These are phyloP conservation scores for Fusarium luffae DNA, from an alignment of 2,329 filamentous ascomycete genomes.

Conservation along the genomic window DNA sequence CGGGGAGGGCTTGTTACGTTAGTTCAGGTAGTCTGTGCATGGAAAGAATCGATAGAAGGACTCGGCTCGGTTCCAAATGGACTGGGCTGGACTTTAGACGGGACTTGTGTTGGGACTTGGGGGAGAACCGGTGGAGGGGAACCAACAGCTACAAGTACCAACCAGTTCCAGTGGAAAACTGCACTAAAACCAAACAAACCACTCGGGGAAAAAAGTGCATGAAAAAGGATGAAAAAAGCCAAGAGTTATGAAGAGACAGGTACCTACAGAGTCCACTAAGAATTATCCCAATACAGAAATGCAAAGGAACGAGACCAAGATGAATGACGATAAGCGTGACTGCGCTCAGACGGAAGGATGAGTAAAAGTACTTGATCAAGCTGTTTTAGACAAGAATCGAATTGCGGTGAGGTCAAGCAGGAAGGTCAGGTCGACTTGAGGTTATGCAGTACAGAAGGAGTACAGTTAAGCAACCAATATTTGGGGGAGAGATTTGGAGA, in stretches of 20 bases:
- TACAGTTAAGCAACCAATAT: background rate
- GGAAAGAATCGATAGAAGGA: constrained; percentile 12
- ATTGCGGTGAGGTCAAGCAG: constrained; percentile 36
- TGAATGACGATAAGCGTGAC: constrained; percentile 4
- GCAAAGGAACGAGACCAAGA: constrained; percentile 1
- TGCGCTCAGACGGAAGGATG: constrained; percentile 16
- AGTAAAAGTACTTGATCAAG: constrained; percentile 13
- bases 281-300: constrained; percentile 1
- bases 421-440: background rate
- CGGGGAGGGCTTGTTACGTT: constrained; percentile 40
- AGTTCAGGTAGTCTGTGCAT: constrained; percentile 26
- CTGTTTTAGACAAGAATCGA: constrained; percentile 29
- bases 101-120: background rate
- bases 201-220: background rate
- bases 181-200: constrained; percentile 5
- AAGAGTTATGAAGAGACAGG: background rate
- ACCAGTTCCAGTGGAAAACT: background rate
- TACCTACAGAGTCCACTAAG: background rate
- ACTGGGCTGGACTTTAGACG: background rate
- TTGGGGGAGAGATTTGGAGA: background rate
- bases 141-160: background rate
- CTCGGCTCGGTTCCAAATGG: background rate
- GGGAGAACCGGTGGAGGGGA: background rate
- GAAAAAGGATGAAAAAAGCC: constrained; percentile 15
- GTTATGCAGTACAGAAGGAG: background rate